Evolutionary conservation across 371 early-diverging fungal species (phyloP), one percentile per base, ranked within the genome.

Genomic region (Sporodiniella umbellata): DNA sequence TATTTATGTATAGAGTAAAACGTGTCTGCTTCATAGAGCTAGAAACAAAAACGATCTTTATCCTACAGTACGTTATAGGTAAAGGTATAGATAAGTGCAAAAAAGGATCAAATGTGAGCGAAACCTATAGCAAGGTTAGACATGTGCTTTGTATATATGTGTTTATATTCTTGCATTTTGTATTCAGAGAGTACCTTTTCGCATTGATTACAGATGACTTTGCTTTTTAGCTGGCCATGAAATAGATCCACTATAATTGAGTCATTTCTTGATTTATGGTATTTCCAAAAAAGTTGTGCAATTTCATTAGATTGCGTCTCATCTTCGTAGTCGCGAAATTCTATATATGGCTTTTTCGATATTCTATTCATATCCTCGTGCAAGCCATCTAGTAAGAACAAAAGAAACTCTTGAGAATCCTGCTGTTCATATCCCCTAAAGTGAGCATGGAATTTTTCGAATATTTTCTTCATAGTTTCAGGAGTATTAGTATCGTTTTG

Each of bases 211-310:
- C 99, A 99, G 33, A 74, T 75, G 31, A 99, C 64, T 37, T 79
- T 72, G 54, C 89, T 90, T 55, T 81, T 83, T 42, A 89, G 82
- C 57, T 88, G 89, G 6, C 94, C 95, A 72, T 93, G 94, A 58
- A 97, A 93, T 54, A 93, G 43, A 33, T 85, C 87, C 4, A 96
- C 95, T 42, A 99, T 80, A 8, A 97, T 85, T 30, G 92, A 91
- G 52, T 84, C 76, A 64, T 98, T 95, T 18, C 81, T 64, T 47
- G 70, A 53, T 44, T 82, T 72, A 60, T 96, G 94, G 24, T 79
- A 70, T 23, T 78, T 72, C 98, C 96, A 96, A 72, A 8, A 77
- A 66, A 6, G 77, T 75, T 26, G 78, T 58, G 58, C 70, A 47
- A 54, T 76, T 66, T 68, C 26, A 53, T 42, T 52, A 52, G 37